These are phyloP conservation scores for Fusarium keratoplasticum DNA, from an alignment of 2,329 filamentous ascomycete species.

Conservation along the genomic window DNA sequence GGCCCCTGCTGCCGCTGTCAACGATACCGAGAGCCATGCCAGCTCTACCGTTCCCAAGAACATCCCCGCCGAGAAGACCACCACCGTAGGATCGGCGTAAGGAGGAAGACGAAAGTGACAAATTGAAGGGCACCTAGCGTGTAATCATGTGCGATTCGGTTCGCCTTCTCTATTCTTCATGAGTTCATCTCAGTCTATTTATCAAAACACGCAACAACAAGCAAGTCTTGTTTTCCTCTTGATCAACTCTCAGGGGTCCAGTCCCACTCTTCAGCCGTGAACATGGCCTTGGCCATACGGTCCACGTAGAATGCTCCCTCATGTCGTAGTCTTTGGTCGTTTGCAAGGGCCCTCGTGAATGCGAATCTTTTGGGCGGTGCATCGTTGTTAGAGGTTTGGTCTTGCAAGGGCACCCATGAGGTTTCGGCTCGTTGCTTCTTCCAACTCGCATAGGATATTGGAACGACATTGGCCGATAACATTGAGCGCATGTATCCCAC, in stretches of 20 bases:
- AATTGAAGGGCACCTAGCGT: background rate
- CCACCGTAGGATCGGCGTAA: conserved; percentile 26
- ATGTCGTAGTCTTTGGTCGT: conserved; percentile 62
- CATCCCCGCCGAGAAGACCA: conserved; percentile 43
- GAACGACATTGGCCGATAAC: conserved; percentile 60
- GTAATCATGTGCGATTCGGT: conserved; percentile 6
- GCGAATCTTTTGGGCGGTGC: conserved; percentile 50
- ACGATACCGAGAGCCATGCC: conserved; percentile 44
- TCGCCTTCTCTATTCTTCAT: conserved; percentile 26
- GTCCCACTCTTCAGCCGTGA: conserved; percentile 68
- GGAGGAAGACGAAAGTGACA: background rate
- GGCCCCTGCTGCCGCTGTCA: conserved; percentile 27
- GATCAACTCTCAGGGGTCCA: conserved; percentile 65
- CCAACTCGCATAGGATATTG: conserved; percentile 61
- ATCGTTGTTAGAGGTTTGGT: conserved; percentile 28
- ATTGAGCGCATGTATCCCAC: conserved; percentile 73
- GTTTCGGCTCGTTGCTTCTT: conserved; percentile 52
- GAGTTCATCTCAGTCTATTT: conserved; percentile 36
- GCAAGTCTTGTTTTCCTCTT: conserved; percentile 19
- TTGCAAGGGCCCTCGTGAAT: conserved; percentile 63
- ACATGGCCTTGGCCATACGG: conserved; percentile 63
- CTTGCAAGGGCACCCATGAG: conserved; percentile 53
- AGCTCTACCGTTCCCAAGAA: conserved; percentile 40
- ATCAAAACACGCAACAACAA: conserved; percentile 18
- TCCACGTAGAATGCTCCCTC: conserved; percentile 63